Percentiles rank a stretch among this genome's conserved stretches.
Conservation (phyloP, 148 eudicot genomes). For the Camellia granthamiana region DNA sequence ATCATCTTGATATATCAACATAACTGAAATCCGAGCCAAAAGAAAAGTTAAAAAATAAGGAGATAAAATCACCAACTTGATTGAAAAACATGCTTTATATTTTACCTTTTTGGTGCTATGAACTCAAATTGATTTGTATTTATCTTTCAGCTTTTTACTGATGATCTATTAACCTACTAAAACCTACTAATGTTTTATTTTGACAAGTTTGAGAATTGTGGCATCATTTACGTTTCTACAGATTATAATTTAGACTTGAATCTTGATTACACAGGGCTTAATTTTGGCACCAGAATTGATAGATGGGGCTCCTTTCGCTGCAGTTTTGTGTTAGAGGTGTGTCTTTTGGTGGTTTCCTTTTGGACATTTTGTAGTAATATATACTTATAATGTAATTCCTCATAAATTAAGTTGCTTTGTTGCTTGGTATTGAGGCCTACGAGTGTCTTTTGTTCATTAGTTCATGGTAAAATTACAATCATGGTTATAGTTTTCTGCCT, state of each 20-base stretch:
- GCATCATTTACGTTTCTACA: background rate
- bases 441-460: background rate
- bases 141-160: background rate
- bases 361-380: background rate
- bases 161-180: background rate
- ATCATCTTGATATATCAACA: background rate
- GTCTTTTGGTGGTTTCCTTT: background rate
- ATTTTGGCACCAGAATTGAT: background rate
- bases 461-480: too few relatives aligned
- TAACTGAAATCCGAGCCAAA: too few relatives aligned
- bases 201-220: background rate
- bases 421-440: background rate
- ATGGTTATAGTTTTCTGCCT: too few relatives aligned
- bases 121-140: background rate
- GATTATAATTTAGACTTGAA: background rate
- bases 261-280: background rate
- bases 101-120: background rate
- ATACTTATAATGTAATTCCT: background rate
- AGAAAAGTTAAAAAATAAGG: too few relatives aligned
- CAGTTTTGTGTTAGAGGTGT: background rate
- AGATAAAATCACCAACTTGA: background rate
- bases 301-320: background rate
- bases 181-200: background rate
- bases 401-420: background rate
- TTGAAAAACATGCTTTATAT: background rate